phyloP scores from a whole-genome alignment of 1,284 basidiomycete genomes.

The Ganoderma multipileum region DNA sequence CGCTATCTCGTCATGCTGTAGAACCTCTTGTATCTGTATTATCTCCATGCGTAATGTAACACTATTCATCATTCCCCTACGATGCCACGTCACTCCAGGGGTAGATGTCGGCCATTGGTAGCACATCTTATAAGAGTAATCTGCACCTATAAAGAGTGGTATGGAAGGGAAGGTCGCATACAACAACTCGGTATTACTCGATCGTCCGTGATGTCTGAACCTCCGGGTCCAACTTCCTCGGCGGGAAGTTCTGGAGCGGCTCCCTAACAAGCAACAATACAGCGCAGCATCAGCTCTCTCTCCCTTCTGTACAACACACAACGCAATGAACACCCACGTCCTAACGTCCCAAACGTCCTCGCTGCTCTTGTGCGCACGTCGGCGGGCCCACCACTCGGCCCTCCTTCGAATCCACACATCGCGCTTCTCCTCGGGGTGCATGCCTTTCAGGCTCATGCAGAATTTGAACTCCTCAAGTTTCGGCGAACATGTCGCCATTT shows the following conservation, averaged over 20 bases:
- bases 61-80: conserved; percentile 6
- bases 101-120: neutral
- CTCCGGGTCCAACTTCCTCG: conserved; percentile 26
- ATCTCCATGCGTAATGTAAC: conserved; percentile 22
- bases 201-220: conserved; percentile 20
- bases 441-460: conserved; percentile 85
- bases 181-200: conserved; percentile 7
- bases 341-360: conserved; percentile 95
- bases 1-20: conserved; percentile 24
- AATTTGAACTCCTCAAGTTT: conserved; percentile 96
- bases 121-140: neutral
- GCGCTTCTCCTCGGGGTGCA: conserved; percentile 79
- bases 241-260: conserved; percentile 40
- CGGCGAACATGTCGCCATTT: conserved; percentile 75
- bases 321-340: conserved; percentile 55
- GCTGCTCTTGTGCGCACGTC: conserved; percentile 78
- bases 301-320: neutral
- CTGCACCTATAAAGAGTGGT: neutral
- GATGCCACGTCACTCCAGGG: conserved; percentile 8
- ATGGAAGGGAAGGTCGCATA: neutral
- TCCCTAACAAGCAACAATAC: conserved; percentile 30
- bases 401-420: conserved; percentile 85
- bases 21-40: conserved; percentile 25
- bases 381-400: conserved; percentile 91
- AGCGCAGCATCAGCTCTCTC: conserved; percentile 4